phyloP scores from a whole-genome alignment of 768 basidiomycete genomes.

The Tulasnella sp. region DNA sequence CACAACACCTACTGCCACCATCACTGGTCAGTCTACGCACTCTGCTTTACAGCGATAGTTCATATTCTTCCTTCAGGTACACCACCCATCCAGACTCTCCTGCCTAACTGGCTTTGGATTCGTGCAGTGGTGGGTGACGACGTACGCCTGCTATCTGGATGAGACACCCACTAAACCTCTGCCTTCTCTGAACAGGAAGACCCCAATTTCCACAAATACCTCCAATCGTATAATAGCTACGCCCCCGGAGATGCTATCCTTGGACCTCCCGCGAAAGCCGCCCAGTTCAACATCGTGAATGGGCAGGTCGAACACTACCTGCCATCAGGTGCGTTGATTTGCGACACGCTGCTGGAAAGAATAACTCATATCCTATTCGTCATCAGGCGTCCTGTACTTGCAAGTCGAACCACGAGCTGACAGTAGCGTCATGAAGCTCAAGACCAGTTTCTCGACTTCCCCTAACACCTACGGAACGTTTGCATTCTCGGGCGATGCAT shows the following conservation, averaged over 20 bases:
- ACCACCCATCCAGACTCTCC: slow-evolving; percentile 31
- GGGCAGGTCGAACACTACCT: slow-evolving; percentile 46
- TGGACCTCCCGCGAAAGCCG: slow-evolving; percentile 30
- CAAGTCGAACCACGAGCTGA: slow-evolving; percentile 37
- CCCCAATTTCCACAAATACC: slow-evolving; percentile 51
- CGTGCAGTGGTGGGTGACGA: slow-evolving; percentile 38
- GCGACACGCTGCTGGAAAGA: not conserved
- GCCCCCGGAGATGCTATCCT: slow-evolving; percentile 40
- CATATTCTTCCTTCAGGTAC: slow-evolving; percentile 7
- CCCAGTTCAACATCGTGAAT: slow-evolving; percentile 43
- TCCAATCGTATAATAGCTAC: slow-evolving; percentile 32
- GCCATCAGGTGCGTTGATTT: slow-evolving; percentile 16
- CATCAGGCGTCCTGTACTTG: slow-evolving; percentile 30
- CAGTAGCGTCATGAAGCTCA: slow-evolving; percentile 37
- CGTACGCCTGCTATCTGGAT: not conserved
- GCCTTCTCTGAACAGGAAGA: slow-evolving; percentile 29
- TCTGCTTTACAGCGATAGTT: not conserved
- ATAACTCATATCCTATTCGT: slow-evolving; percentile 1
- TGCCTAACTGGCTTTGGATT: slow-evolving; percentile 42
- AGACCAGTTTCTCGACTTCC: slow-evolving; percentile 38
- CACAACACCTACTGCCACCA: slow-evolving; percentile 17
- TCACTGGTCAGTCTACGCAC: slow-evolving; percentile 17
- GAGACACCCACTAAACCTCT: not conserved
- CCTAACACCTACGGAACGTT: slow-evolving; percentile 37
- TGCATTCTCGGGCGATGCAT: slow-evolving; percentile 44